phyloP scores from a whole-genome alignment of 2,329 filamentous ascomycete species.

The Nemania sp. region DNA sequence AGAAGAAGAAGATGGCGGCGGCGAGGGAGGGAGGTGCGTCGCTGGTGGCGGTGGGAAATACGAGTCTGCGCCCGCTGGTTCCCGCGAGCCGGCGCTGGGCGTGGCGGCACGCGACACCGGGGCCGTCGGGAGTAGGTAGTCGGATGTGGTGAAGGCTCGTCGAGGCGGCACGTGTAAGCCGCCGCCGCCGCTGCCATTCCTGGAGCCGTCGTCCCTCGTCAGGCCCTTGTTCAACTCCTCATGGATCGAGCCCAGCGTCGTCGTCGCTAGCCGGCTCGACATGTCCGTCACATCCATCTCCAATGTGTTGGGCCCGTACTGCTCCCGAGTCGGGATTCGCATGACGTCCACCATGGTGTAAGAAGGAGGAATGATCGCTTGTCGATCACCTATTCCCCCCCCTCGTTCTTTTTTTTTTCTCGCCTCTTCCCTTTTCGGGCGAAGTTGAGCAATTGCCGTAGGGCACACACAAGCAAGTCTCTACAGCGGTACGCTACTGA shows the following conservation, averaged over 20 bases:
- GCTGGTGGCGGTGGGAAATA: constrained; percentile 28
- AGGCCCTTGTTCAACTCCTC: constrained; percentile 13
- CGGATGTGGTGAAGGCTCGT: constrained; percentile 39
- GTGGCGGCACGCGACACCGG: constrained; percentile 29
- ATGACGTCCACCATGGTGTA: constrained; percentile 41
- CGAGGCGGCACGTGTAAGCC: constrained; percentile 33
- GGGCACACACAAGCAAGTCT: constrained; percentile 14
- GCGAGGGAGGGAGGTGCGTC: constrained; percentile 8
- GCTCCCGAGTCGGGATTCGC: constrained; percentile 33
- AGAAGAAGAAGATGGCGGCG: constrained; percentile 22
- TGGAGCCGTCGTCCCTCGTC: constrained; percentile 6
- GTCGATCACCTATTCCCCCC: neutral
- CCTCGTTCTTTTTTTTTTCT: constrained; percentile 18
- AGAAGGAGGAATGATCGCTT: neutral
- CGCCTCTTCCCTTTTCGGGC: neutral
- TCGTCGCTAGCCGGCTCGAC: constrained; percentile 34
- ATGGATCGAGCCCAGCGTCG: constrained; percentile 34
- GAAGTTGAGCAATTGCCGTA: constrained; percentile 9
- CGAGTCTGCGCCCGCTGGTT: constrained; percentile 29
- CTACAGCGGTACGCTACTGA: constrained; percentile 12
- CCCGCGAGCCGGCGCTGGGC: constrained; percentile 31
- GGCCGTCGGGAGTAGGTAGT: constrained; percentile 34
- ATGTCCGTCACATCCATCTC: constrained; percentile 38
- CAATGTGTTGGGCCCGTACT: constrained; percentile 28
- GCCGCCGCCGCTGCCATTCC: constrained; percentile 18